Base-by-base conservation (phyloP, 2,329 filamentous ascomycete species). In the Fusarium pseudonygamai region DNA sequence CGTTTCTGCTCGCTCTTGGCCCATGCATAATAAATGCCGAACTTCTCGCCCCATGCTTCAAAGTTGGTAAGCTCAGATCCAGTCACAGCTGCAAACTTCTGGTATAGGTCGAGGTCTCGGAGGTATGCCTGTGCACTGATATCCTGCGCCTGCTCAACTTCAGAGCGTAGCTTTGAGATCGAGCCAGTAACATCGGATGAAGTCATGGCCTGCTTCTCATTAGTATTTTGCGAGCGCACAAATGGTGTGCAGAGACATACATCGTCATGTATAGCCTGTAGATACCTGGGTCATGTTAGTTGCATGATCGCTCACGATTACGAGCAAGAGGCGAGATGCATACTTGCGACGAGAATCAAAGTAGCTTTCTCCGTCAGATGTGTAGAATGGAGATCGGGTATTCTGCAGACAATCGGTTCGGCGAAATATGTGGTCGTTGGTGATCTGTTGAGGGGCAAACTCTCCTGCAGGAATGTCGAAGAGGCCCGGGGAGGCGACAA, bases 301-400 rank as follows among this genome's bases (percentile, higher is more conserved):
- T 28, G 14, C 7, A 37, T 13, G 18, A 28, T 6, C 0, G 5
- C 4, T 6, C 34, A 9, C 18, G 1, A 0, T n/a, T 9, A 9
- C 3, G 16, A 16, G 13, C n/a, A 4, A 52, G 5, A 37, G 10
- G 2, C 6, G 2, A 12, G 14, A 28, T 4, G 1, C 50, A 7
- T 39, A 28, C 50, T 39, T 53, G 50, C 34, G 34, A 22, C 50
- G 50, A 2, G 20, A 53, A 28, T 28, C 34, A 1, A 53, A 39
- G 24, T 53, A 53, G 5, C 50, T 53, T 16, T 53, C 34, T 28
- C 50, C 50, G 39, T 53, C 34, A 9, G 50, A 39, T 9, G 24
- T 28, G 10, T 39, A 53, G 18, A 53, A 53, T 5, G 50, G 34
- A 5, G 50, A 53, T 28, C 20, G 20, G 10, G 24, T 39, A n/a